Percentiles rank a stretch among this genome's conserved stretches.
These are phyloP conservation scores for Pichia pseudocactophila DNA, from an alignment of 805 yeast species.

Conservation along the genomic window DNA sequence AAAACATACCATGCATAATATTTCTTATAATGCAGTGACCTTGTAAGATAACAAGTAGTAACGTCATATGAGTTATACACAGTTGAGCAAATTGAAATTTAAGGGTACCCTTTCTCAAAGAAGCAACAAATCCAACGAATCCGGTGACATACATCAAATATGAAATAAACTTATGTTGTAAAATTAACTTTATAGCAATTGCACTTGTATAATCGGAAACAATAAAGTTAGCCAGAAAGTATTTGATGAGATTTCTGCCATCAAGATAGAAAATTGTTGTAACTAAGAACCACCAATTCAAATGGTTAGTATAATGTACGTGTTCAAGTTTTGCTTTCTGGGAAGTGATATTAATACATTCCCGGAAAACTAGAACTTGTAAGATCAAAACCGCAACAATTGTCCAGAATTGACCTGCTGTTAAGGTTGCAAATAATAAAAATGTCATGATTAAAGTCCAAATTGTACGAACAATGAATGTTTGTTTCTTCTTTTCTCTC, in stretches of 20 bases:
- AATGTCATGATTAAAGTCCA: conserved; percentile 92
- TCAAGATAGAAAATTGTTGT: conserved; percentile 87
- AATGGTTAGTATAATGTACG: conserved; percentile 69
- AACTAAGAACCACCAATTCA: conserved; percentile 87
- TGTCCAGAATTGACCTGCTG: conserved; percentile 80
- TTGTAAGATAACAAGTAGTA: conserved; percentile 83
- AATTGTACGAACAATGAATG: conserved; percentile 76
- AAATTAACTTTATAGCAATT: conserved; percentile 22
- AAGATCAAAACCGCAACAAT: conserved; percentile 61
- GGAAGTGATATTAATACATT: conserved; percentile 78
- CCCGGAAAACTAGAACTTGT: conserved; percentile 81
- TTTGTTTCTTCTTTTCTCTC: conserved; percentile 62
- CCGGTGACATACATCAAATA: conserved; percentile 82
- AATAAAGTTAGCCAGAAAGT: conserved; percentile 25
- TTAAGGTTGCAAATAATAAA: conserved; percentile 58
- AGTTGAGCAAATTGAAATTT: conserved; percentile 91
- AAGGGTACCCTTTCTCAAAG: conserved; percentile 80
- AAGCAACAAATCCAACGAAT: conserved; percentile 80
- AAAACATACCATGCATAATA: conserved; percentile 80
- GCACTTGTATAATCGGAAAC: conserved; percentile 23
- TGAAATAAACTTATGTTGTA: conserved; percentile 76
- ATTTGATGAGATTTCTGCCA: conserved; percentile 70
- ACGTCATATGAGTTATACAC: conserved; percentile 89
- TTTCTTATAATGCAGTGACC: conserved; percentile 88
- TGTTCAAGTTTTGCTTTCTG: conserved; percentile 73